Percentiles rank a stretch among this genome's conserved stretches.
Conservation (phyloP, 176 grass and related monocot genomes). For the Alopecurus myosuroides region DNA sequence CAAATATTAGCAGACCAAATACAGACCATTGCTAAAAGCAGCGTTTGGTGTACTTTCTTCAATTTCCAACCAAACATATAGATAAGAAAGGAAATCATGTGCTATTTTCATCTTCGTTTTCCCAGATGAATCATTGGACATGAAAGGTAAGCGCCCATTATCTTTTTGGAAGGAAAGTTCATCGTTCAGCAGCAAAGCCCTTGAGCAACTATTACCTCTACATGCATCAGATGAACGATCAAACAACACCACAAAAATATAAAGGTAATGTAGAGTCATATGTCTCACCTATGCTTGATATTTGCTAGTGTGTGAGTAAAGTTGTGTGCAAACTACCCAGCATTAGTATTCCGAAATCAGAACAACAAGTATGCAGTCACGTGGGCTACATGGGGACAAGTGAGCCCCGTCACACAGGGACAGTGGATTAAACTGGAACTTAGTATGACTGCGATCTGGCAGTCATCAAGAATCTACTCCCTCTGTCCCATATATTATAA, state of each 20-base stretch:
- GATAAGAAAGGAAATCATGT: not conserved
- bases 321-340: not conserved
- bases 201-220: not conserved
- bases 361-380: not conserved
- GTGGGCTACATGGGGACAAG: not conserved
- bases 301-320: not conserved
- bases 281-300: not conserved
- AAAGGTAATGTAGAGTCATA: not conserved
- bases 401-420: not conserved
- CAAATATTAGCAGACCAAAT: not conserved
- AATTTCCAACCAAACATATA: not conserved
- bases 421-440: not conserved
- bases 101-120: not conserved
- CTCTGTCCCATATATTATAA: too few relatives aligned
- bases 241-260: not conserved
- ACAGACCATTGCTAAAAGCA: not conserved
- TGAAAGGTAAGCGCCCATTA: not conserved
- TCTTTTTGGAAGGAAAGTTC: not conserved
- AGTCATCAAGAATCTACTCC: not conserved
- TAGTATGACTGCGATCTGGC: not conserved
- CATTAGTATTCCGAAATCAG: not conserved
- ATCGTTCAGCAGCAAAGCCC: not conserved
- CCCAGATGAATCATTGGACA: not conserved
- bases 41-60: not conserved
- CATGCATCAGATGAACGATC: not conserved